These are phyloP conservation scores for Tylopilus microsporus DNA, from an alignment of 1,284 basidiomycete species.

Conservation along the genomic window DNA sequence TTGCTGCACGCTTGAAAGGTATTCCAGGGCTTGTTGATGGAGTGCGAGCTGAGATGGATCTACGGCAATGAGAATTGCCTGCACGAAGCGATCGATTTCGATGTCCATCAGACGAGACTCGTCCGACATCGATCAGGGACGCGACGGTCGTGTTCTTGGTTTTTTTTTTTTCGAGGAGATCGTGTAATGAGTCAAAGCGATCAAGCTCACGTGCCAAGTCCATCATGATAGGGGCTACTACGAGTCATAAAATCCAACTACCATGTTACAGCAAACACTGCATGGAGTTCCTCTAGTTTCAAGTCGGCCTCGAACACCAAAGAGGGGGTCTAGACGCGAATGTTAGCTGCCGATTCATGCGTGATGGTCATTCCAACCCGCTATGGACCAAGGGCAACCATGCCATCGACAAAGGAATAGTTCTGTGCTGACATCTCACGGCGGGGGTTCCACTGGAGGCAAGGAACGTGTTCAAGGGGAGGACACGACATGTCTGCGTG, in stretches of 20 bases:
- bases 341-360: slow-evolving; percentile 1
- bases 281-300: slow-evolving; percentile 14
- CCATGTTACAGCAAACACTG: slow-evolving; percentile 19
- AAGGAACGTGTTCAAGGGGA: slow-evolving; percentile 27
- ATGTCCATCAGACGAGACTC: slow-evolving; percentile 51
- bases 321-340: slow-evolving; percentile 17
- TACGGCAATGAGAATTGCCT: slow-evolving; percentile 80
- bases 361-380: neutral
- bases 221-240: slow-evolving; percentile 20
- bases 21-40: slow-evolving; percentile 78
- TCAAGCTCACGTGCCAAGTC: slow-evolving; percentile 24
- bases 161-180: too few species aligned
- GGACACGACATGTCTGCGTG: slow-evolving; percentile 52
- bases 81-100: slow-evolving; percentile 71
- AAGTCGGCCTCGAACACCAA: slow-evolving; percentile 20
- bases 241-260: slow-evolving; percentile 16
- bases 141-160: neutral
- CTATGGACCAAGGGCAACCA: slow-evolving; percentile 24
- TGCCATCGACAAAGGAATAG: slow-evolving; percentile 20
- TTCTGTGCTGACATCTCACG: slow-evolving; percentile 32
- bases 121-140: slow-evolving; percentile 17
- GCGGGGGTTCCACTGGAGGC: slow-evolving; percentile 34
- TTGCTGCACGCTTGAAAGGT: slow-evolving; percentile 72
- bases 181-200: too few species aligned
- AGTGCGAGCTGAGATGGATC: slow-evolving; percentile 66